These are phyloP conservation scores for Powellomyces hirtus DNA, from an alignment of 192 early-diverging fungal genomes.

Conservation along the genomic window DNA sequence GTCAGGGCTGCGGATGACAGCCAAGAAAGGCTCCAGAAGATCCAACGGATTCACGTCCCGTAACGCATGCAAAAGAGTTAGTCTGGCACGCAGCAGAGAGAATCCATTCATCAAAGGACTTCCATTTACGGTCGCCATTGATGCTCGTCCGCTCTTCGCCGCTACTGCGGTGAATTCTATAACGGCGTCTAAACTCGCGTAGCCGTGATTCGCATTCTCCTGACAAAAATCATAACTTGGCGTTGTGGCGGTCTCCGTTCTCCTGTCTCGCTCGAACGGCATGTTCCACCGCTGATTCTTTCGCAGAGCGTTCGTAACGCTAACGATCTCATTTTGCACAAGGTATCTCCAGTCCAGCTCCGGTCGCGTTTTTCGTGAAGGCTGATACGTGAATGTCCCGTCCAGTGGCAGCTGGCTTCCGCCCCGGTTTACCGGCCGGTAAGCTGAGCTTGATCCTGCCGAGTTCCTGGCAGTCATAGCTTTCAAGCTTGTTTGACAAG, in stretches of 20 bases:
- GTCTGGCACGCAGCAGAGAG: slow-evolving; percentile 54
- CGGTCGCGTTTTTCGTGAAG: slow-evolving; percentile 9
- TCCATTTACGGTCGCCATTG: slow-evolving; percentile 40
- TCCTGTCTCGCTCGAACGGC: slow-evolving; percentile 12
- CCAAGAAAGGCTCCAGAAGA: slow-evolving; percentile 88
- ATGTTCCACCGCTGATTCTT: slow-evolving; percentile 79
- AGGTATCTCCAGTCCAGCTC: slow-evolving; percentile 71
- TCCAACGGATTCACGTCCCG: slow-evolving; percentile 52
- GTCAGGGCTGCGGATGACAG: slow-evolving; percentile 87
- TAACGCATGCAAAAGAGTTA: slow-evolving; percentile 45
- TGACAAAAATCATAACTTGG: slow-evolving; percentile 17
- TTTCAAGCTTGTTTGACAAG: too few relatives aligned
- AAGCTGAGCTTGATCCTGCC: too few relatives aligned
- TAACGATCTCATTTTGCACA: slow-evolving; percentile 71
- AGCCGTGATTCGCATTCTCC: slow-evolving; percentile 7
- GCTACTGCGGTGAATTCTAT: slow-evolving; percentile 24
- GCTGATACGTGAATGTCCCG: background rate
- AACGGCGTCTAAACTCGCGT: slow-evolving; percentile 19
- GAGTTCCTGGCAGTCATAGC: too few relatives aligned
- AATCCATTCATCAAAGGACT: slow-evolving; percentile 71
- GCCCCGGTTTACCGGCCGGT: too few relatives aligned
- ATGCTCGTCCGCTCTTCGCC: background rate
- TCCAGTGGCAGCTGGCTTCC: background rate
- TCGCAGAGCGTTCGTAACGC: slow-evolving; percentile 74
- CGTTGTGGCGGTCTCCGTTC: background rate